Evolutionary conservation across 2,329 filamentous ascomycete species (phyloP), one percentile per base, ranked within the genome.

Genomic region (Penicillium digitatum): DNA sequence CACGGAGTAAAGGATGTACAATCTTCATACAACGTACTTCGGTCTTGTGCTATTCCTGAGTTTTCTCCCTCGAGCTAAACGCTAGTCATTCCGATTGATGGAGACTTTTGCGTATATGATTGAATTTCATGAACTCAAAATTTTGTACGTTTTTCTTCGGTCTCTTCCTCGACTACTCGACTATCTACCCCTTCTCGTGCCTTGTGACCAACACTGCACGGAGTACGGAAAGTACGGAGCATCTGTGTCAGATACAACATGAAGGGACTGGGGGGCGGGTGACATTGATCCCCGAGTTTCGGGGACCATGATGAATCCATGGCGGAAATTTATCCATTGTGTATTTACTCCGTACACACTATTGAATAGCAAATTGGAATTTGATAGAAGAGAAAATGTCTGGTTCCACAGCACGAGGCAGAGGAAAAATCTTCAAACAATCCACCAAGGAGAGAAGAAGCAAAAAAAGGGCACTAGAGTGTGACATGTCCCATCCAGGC

Each of bases 401-500:
- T 38, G 34, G 45, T 49, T 47, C 42, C 56, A 58, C 52, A 11
- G 31, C 34, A 43, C 31, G 51, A 34, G 37, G 50, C 16, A n/a
- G 18, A 26, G 31, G 9, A 11, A 46, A 27, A 44, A 37, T 44
- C 7, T 14, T 5, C 8, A 26, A 34, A 14, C 5, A 48, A 29
- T 29, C n/a, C 18, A 45, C 5, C 4, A 10, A 27, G 18, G 9
- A 35, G 3, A 40, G 12, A 10, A 4, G 5, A 35, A 42, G 32
- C n/a, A n/a, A 24, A n/a, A n/a, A 37, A 39, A 37, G 18, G 43
- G 31, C 27, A 22, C 37, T 37, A 18, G 7, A 32, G 49, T 66
- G 58, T 67, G 63, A 67, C 62, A 52, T 62, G 60, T 67, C 60
- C 50, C 52, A 62, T 62, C 43, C 26, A 49, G 42, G 40, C 34